Conservation (phyloP, 192 early-diverging fungal species). For the Coemansia sp. region DNA sequence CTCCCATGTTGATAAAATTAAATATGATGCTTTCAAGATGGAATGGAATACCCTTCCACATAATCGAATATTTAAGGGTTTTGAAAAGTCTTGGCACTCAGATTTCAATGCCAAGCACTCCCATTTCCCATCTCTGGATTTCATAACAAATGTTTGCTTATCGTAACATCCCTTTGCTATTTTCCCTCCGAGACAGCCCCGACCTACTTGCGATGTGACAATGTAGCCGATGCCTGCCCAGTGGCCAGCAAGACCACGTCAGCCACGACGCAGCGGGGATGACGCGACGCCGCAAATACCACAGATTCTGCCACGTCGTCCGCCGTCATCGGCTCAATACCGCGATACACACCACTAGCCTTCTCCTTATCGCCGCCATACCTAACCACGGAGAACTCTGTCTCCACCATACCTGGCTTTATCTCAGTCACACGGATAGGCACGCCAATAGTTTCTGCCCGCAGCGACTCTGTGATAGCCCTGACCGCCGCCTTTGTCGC, state of each 20-base stretch:
- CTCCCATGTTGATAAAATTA: conserved; percentile 3
- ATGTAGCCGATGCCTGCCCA: conserved; percentile 35
- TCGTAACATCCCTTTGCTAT: background rate
- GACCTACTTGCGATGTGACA: conserved; percentile 14
- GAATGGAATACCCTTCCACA: background rate
- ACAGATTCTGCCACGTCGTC: conserved; percentile 75
- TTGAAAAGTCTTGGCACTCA: background rate
- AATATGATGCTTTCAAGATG: background rate
- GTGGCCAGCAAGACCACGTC: conserved; percentile 39
- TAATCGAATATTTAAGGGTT: background rate
- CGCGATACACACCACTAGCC: conserved; percentile 75
- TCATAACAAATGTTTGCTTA: background rate
- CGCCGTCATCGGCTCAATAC: conserved; percentile 65
- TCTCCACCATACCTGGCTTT: conserved; percentile 83
- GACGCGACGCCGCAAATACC: conserved; percentile 75
- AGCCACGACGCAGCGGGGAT: conserved; percentile 34
- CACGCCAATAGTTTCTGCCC: conserved; percentile 72
- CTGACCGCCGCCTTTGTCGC: conserved; percentile 81
- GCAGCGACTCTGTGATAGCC: conserved; percentile 72
- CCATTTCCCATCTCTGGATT: background rate
- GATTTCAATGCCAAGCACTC: background rate
- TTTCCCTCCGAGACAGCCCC: background rate
- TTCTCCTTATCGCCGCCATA: conserved; percentile 64
- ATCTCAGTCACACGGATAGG: conserved; percentile 75
- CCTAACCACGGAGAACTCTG: conserved; percentile 85